Evolutionary conservation across 2,329 filamentous ascomycete species (phyloP).

Genomic region (Cercospora berteroae): DNA sequence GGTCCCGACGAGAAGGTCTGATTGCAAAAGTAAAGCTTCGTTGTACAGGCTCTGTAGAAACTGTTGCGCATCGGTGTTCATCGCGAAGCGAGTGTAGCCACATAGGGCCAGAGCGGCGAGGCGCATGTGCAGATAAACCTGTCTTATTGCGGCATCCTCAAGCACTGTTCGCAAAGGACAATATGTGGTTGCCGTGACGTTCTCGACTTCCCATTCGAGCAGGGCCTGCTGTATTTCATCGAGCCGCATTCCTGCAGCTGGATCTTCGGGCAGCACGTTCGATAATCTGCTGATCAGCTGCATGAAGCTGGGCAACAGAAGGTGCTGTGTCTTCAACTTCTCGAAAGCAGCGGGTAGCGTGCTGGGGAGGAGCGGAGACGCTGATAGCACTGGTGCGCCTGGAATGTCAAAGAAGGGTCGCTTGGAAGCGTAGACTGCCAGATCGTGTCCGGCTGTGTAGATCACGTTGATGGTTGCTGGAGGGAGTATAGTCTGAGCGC

Average conservation of each 20-base stretch:
- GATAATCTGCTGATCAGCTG: conserved; percentile 15
- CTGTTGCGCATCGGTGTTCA: conserved; percentile 7
- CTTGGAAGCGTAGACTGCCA: conserved; percentile 20
- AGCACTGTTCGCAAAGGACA: conserved; percentile 17
- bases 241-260: conserved; percentile 7
- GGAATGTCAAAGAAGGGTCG: conserved; percentile 18
- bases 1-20: conserved; percentile 21
- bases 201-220: conserved; percentile 11
- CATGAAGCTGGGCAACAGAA: conserved; percentile 20
- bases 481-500: conserved; percentile 14
- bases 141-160: conserved; percentile 21
- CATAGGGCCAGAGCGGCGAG: conserved; percentile 22
- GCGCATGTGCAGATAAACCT: conserved; percentile 21
- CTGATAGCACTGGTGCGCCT: background rate
- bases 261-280: conserved; percentile 7
- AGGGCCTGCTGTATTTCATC: conserved; percentile 16
- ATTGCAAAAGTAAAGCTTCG: conserved; percentile 15
- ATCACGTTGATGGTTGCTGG: conserved; percentile 19
- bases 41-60: conserved; percentile 15
- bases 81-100: conserved; percentile 17
- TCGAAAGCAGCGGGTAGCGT: conserved; percentile 15
- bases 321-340: conserved; percentile 13
- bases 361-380: conserved; percentile 5
- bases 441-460: conserved; percentile 21
- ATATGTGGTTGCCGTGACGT: conserved; percentile 17